A percentile compares a stretch with the other conserved stretches of the same genome.
These are phyloP conservation scores for Agaricus blazei DNA, from an alignment of 768 basidiomycete species.

Conservation along the genomic window DNA sequence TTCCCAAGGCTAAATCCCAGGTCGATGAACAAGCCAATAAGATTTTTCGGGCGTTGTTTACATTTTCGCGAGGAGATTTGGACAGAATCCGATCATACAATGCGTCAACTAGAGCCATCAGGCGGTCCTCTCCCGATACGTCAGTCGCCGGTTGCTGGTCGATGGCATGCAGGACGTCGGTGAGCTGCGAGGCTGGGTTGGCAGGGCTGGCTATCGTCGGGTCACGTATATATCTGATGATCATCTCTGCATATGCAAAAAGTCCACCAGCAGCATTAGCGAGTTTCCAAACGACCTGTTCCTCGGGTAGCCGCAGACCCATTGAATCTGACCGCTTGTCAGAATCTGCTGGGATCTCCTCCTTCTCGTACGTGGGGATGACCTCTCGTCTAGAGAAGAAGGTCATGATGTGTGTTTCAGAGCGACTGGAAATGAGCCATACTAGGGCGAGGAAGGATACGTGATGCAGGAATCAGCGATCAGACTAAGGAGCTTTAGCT, in stretches of 20 bases:
- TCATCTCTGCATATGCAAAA: background rate
- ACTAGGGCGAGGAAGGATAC: too few species aligned
- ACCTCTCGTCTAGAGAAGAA: too few species aligned
- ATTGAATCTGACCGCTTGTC: background rate
- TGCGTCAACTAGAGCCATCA: slow-evolving; percentile 4
- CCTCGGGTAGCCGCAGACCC: background rate
- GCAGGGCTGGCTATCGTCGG: background rate
- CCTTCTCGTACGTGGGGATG: too few species aligned
- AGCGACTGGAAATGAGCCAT: too few species aligned
- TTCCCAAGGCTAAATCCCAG: background rate
- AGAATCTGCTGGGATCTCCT: too few species aligned
- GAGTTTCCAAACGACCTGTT: background rate
- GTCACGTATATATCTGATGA: background rate
- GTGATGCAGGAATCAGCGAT: too few species aligned
- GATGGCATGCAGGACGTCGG: slow-evolving; percentile 1
- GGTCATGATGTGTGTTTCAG: too few species aligned
- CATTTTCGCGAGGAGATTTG: background rate
- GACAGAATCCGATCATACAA: slow-evolving; percentile 5
- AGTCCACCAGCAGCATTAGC: background rate
- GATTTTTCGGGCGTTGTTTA: background rate
- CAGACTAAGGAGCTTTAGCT: too few species aligned
- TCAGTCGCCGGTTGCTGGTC: background rate
- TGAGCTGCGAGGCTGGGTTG: background rate
- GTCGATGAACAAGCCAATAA: background rate
- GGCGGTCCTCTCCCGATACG: background rate